Conservation (phyloP, 331 rosid species). For the Ulmus americana region DNA sequence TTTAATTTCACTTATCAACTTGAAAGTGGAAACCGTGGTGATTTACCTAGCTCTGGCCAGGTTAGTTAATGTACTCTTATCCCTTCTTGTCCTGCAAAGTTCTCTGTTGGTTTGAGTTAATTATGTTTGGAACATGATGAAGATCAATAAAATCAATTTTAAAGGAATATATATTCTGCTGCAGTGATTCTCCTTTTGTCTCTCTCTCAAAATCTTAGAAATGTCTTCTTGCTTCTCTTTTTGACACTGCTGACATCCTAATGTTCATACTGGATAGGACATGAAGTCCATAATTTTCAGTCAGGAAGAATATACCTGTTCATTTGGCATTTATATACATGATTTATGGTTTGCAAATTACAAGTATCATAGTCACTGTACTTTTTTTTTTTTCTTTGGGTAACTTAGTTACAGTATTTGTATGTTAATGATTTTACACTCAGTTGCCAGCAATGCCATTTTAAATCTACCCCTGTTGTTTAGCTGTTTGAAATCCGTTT, state of each 20-base stretch:
- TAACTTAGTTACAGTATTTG: too few relatives aligned
- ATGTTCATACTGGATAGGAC: not conserved
- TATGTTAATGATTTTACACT: too few relatives aligned
- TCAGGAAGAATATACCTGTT: not conserved
- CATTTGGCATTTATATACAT: not conserved
- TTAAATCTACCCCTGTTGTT: too few relatives aligned
- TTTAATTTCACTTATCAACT: conserved; percentile 85
- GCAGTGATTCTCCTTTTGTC: too few relatives aligned
- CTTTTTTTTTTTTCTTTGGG: too few relatives aligned
- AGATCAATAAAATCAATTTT: not conserved
- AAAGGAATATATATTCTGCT: too few relatives aligned
- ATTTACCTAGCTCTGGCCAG: conserved; percentile 97
- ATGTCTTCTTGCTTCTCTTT: too few relatives aligned
- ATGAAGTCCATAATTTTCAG: not conserved
- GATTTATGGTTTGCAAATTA: too few relatives aligned
- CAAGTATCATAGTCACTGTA: too few relatives aligned
- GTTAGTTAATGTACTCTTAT: conserved; percentile 26
- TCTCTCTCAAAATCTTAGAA: too few relatives aligned
- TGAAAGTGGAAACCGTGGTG: conserved; percentile 62
- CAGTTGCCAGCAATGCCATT: too few relatives aligned
- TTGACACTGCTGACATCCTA: not conserved
- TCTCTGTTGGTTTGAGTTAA: not conserved
- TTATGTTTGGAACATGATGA: not conserved
- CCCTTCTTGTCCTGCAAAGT: not conserved
- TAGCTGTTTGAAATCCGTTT: too few relatives aligned